Evolutionary conservation across 2,329 filamentous ascomycete species (phyloP).

Genomic region (Penicillium sp.): DNA sequence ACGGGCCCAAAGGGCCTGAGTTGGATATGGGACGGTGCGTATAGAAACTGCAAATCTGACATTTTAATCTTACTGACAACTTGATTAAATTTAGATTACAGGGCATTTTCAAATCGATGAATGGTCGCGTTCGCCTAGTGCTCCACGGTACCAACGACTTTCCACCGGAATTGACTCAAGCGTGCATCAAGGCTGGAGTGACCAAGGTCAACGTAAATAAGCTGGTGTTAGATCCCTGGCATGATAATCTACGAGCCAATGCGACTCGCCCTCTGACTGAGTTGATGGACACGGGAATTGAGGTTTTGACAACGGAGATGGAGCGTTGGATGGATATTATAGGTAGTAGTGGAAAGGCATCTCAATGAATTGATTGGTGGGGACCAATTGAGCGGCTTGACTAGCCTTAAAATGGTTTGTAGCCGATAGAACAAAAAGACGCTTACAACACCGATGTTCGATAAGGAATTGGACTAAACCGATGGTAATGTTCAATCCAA

Average conservation of each 20-base stretch:
- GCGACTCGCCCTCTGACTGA: conserved; percentile 20
- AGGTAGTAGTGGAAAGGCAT: conserved; percentile 9
- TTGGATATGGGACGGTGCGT: conserved; percentile 10
- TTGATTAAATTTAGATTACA: conserved; percentile 36
- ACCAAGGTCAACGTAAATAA: conserved; percentile 59
- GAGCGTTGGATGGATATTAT: conserved; percentile 15
- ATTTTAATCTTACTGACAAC: too few species aligned
- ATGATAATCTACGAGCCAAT: conserved; percentile 46
- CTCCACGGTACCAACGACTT: conserved; percentile 59
- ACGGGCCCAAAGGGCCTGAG: conserved; percentile 44
- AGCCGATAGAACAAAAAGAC: too few species aligned
- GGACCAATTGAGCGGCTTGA: too few species aligned
- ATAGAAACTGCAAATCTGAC: not conserved
- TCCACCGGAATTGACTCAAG: conserved; percentile 50
- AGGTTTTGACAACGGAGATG: conserved; percentile 7
- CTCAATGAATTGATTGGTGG: not conserved
- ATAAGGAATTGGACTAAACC: too few species aligned
- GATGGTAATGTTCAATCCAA: too few species aligned
- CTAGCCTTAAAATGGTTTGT: too few species aligned
- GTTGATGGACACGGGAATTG: conserved; percentile 12
- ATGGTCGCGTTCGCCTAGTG: conserved; percentile 51
- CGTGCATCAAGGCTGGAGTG: conserved; percentile 54
- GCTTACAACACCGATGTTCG: too few species aligned
- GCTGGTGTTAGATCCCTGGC: conserved; percentile 45
- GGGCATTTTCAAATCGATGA: conserved; percentile 49